Conservation (phyloP, 148 eudicot genomes). For the Persicaria tinctoria region DNA sequence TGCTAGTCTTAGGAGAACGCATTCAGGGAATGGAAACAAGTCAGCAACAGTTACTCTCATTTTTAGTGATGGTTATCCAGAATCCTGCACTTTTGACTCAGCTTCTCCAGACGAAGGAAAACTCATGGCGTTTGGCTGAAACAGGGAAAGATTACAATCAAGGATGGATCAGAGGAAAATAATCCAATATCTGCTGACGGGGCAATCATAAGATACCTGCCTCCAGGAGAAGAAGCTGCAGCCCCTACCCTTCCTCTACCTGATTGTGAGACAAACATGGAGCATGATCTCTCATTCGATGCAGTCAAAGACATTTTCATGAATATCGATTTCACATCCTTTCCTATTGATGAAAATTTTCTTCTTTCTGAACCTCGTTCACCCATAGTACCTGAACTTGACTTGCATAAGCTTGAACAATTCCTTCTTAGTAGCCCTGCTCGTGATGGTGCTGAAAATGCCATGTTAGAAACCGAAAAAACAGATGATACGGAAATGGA, state of each 20-base stretch:
- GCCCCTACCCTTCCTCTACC: conserved; percentile 18
- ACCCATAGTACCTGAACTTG: conserved; percentile 32
- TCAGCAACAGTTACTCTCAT: conserved; percentile 82
- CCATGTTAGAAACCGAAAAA: conserved; percentile 18
- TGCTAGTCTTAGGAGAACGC: conserved; percentile 48
- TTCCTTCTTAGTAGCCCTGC: conserved; percentile 51
- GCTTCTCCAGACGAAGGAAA: conserved; percentile 53
- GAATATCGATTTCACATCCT: conserved; percentile 34
- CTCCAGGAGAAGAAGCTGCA: conserved; percentile 23
- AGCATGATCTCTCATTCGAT: conserved; percentile 35
- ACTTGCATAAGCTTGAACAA: conserved; percentile 42
- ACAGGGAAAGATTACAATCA: conserved; percentile 38
- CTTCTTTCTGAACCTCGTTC: conserved; percentile 24
- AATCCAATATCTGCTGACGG: conserved; percentile 32
- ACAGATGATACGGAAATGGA: conserved; percentile 19
- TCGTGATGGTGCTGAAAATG: conserved; percentile 20
- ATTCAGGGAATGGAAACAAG: conserved; percentile 73
- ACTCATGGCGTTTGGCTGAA: conserved; percentile 48
- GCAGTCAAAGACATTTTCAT: conserved; percentile 41
- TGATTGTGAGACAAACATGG: conserved; percentile 27
- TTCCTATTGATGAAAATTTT: conserved; percentile 34
- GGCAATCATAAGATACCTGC: conserved; percentile 55
- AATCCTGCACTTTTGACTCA: conserved; percentile 58
- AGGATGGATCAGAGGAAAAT: conserved; percentile 32
- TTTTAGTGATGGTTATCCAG: conserved; percentile 83